These are phyloP conservation scores for Tanacetum coccineum DNA, from an alignment of 129 eudicot genomes.

Conservation along the genomic window DNA sequence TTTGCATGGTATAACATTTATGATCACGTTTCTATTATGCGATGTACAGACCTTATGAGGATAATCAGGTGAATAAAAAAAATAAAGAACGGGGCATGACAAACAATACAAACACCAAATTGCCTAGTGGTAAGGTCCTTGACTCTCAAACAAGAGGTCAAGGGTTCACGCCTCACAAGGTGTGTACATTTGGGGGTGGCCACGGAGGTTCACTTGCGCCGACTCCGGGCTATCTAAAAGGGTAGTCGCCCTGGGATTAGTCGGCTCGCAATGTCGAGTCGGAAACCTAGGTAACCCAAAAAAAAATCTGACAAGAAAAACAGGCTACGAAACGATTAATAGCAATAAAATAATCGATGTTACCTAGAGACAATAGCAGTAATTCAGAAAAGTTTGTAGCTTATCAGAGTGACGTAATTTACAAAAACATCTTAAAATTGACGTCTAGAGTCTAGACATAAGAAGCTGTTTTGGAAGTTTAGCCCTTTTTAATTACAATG, in stretches of 20 bases:
- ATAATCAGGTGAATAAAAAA: neutral
- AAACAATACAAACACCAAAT: neutral
- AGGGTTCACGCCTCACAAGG: no score
- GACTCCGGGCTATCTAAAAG: no score
- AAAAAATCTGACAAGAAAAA: neutral
- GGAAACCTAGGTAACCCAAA: no score
- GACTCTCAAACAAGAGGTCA: no score
- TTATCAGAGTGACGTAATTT: neutral
- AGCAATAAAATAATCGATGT: neutral
- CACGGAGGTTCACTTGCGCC: no score
- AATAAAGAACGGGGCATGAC: neutral
- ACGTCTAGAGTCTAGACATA: neutral
- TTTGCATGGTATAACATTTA: no score
- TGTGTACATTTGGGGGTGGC: no score
- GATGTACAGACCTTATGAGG: neutral
- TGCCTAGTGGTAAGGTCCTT: no score
- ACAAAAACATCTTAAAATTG: no score
- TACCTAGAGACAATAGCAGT: constrained; percentile 4
- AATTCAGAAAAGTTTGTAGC: neutral
- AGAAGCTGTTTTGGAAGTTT: neutral
- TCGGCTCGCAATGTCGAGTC: no score
- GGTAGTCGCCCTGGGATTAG: no score
- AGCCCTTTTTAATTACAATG: neutral
- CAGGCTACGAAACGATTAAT: neutral
- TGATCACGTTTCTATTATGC: no score